phyloP scores from a whole-genome alignment of 208 protist species.

The Leishmania turanica region DNA sequence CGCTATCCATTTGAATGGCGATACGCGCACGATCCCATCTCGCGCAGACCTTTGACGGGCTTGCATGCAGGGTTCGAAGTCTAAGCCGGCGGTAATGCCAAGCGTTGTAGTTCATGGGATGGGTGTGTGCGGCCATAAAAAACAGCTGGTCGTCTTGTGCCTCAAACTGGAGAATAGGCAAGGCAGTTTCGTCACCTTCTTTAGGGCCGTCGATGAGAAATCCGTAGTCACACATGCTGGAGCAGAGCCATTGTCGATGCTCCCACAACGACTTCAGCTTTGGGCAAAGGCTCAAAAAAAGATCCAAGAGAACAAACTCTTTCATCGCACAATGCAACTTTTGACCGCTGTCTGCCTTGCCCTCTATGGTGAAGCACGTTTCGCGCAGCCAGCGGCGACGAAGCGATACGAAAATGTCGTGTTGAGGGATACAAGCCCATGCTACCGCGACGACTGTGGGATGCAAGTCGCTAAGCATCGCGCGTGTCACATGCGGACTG shows the following conservation, averaged over 20 bases:
- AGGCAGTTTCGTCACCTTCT: too few relatives aligned
- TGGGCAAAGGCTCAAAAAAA: conserved; percentile 43
- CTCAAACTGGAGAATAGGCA: neutral
- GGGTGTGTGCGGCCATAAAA: conserved; percentile 51
- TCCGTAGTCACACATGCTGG: conserved; percentile 12
- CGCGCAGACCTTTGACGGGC: neutral
- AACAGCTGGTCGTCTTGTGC: conserved; percentile 30
- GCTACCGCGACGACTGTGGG: conserved; percentile 6
- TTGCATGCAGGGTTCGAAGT: conserved; percentile 1
- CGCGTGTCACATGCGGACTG: conserved; percentile 20
- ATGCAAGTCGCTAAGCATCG: neutral
- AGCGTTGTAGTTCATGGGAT: conserved; percentile 87
- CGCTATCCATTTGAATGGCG: conserved; percentile 23
- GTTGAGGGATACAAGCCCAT: conserved; percentile 22
- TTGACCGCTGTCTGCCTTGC: neutral
- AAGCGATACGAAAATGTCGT: neutral
- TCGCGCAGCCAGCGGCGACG: conserved; percentile 9
- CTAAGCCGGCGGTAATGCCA: conserved; percentile 67
- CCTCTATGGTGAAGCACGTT: neutral
- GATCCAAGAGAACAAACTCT: conserved; percentile 46
- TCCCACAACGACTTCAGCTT: conserved; percentile 61
- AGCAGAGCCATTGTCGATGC: conserved; percentile 51
- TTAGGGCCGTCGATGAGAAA: neutral
- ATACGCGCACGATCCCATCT: neutral
- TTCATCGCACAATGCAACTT: conserved; percentile 25